Evolutionary conservation across 192 early-diverging fungal genomes (phyloP).

Genomic region (Chytriomyces sp.): DNA sequence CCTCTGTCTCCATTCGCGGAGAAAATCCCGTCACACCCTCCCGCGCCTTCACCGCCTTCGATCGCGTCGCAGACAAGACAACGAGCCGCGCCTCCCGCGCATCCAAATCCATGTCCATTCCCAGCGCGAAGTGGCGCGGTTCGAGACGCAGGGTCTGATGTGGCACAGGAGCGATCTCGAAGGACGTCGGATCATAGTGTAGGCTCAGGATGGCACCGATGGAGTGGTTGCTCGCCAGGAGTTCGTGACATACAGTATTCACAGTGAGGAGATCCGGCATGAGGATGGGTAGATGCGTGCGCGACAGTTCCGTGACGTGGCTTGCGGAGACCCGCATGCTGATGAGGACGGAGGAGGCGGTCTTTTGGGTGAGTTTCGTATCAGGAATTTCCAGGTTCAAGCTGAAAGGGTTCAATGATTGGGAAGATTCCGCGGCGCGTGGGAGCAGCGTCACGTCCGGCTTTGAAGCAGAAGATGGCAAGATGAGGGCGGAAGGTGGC

Average conservation of each 20-base stretch:
- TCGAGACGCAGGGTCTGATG: conserved; percentile 5
- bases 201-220: background rate
- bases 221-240: background rate
- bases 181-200: background rate
- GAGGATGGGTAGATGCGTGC: background rate
- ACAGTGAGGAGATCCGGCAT: conserved; percentile 1
- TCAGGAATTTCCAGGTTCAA: background rate
- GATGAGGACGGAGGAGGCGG: background rate
- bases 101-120: background rate
- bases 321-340: background rate
- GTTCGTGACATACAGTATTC: background rate
- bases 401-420: conserved; percentile 2
- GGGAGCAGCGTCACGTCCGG: too few relatives aligned
- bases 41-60: background rate
- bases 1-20: background rate
- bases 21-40: background rate
- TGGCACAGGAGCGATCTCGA: too few relatives aligned
- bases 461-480: too few relatives aligned
- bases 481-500: background rate
- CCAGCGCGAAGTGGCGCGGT: background rate
- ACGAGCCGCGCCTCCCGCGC: too few relatives aligned
- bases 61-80: background rate
- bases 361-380: background rate
- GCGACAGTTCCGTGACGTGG: background rate
- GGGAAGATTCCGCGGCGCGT: background rate